A percentile compares a stretch with the other conserved stretches of the same genome.
Evolutionary conservation across 768 basidiomycete species (phyloP).

Genomic region (Tylopilus rubrobrunneus): DNA sequence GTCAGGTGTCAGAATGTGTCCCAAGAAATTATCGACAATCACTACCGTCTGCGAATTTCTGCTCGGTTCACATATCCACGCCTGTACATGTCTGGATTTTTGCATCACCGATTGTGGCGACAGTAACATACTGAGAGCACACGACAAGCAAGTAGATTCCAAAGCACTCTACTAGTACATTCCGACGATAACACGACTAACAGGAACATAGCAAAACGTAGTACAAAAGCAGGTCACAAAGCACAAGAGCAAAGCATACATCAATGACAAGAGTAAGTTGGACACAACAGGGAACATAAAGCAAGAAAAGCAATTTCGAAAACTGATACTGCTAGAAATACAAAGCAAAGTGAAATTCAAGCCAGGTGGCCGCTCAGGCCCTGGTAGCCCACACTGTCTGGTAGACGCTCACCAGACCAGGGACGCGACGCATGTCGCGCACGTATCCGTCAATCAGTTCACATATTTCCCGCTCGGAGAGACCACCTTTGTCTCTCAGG

Average conservation of each 20-base stretch:
- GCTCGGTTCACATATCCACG: too few species aligned
- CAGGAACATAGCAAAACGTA: not conserved
- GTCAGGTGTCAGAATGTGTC: too few species aligned
- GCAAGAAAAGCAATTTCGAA: not conserved
- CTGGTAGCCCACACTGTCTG: slow-evolving; percentile 47
- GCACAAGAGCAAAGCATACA: not conserved
- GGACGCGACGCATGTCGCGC: slow-evolving; percentile 43
- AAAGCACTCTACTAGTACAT: not conserved
- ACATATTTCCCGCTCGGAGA: slow-evolving; percentile 35
- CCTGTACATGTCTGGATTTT: too few species aligned
- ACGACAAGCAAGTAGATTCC: not conserved
- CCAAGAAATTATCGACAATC: too few species aligned
- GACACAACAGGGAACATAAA: not conserved
- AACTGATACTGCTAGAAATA: not conserved
- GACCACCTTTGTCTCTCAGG: slow-evolving; percentile 38
- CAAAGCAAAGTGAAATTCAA: not conserved
- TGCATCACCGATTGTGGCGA: too few species aligned
- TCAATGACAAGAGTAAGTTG: not conserved
- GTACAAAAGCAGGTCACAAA: not conserved
- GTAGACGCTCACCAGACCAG: slow-evolving; percentile 47
- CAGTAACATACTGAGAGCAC: not conserved
- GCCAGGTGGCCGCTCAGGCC: slow-evolving; percentile 9
- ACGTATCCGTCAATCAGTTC: slow-evolving; percentile 39
- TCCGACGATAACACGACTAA: not conserved
- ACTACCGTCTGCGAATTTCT: too few species aligned